Evolutionary conservation across 345 rosid genomes (phyloP), one percentile per base, ranked within the genome.

Genomic region (Camelina laxa): DNA sequence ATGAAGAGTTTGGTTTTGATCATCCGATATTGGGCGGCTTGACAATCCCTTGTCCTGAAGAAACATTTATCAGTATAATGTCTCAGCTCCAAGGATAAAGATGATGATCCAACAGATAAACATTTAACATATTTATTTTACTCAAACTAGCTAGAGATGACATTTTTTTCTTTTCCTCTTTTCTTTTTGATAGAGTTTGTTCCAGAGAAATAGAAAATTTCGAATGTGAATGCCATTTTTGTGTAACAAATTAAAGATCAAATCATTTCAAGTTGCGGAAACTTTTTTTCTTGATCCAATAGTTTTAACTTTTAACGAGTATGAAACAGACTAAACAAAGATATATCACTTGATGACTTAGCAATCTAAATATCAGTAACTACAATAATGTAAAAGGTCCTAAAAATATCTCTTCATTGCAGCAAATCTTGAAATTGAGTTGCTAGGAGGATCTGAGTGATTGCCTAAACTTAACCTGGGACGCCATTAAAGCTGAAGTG

Each of bases 11-110:
- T 38, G 85, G 88, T 0, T 87, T 78, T 44, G 17, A 75, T 60
- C 87, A 80, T 49, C 84, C 88, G 2, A 80, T 70, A 22, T 22
- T 22, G 75, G 87, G 87, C 2, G 87, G 86, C 42, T 80, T 87
- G 17, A 85, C 87, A 17, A 81, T 86, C 19, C 88, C 88, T 13
- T 83, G 80, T 65, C 75, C 39, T 31, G 85, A 67, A 79, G 80
- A 87, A 1, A 45, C 73, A 7, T 85, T 85, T 75, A 21, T 82
- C 30, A 60, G 75, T 16, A 38, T 84, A 50, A 75, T 79, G 6
- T 78, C 78, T 61, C 72, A 36, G 16, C 16, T 70, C 15, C 58
- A 70, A 60, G 57, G 58, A 58, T 70, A 19, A 69, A 54, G 57
- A 61, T 61, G 66, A 59, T 58, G 13, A 33, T 33, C 58, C 48